phyloP scores from a whole-genome alignment of 208 protist genomes.

The Acanthamoeba culbertsoni region DNA sequence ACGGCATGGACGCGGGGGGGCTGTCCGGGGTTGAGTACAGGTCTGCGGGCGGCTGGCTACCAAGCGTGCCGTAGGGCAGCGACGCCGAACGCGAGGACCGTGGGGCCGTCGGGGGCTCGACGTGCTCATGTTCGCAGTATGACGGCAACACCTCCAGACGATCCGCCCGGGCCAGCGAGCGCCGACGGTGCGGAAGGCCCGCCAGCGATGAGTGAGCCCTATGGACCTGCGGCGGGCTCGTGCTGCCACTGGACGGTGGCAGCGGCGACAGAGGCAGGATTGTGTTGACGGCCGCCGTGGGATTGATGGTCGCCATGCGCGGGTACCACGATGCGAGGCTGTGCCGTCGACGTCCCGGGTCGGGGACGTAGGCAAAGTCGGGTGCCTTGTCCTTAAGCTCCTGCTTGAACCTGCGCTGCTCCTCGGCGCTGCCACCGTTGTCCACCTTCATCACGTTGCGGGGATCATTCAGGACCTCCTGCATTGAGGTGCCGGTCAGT shows the following conservation, averaged over 20 bases:
- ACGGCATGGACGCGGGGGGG: neutral
- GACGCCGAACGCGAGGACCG: neutral
- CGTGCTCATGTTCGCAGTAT: neutral
- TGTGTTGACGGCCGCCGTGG: neutral
- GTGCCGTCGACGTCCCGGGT: neutral
- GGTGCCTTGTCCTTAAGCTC: slow-evolving; percentile 39
- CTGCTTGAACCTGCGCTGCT: slow-evolving; percentile 15
- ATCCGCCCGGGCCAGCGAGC: neutral
- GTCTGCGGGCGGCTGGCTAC: neutral
- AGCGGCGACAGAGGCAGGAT: neutral
- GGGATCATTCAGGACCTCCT: neutral
- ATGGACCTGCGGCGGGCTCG: neutral
- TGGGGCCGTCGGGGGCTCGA: neutral
- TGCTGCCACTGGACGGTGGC: neutral
- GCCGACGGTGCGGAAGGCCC: neutral
- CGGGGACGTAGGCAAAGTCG: neutral
- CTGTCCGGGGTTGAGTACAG: neutral
- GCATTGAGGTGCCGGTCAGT: neutral
- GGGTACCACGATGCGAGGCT: slow-evolving; percentile 39
- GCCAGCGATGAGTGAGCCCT: neutral
- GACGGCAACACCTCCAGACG: neutral
- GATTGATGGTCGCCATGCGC: neutral
- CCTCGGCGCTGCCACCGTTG: neutral
- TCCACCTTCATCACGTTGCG: slow-evolving; percentile 37
- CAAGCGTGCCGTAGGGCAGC: neutral